phyloP scores from a whole-genome alignment of 768 basidiomycete species.

The Gymnopilus junonius region DNA sequence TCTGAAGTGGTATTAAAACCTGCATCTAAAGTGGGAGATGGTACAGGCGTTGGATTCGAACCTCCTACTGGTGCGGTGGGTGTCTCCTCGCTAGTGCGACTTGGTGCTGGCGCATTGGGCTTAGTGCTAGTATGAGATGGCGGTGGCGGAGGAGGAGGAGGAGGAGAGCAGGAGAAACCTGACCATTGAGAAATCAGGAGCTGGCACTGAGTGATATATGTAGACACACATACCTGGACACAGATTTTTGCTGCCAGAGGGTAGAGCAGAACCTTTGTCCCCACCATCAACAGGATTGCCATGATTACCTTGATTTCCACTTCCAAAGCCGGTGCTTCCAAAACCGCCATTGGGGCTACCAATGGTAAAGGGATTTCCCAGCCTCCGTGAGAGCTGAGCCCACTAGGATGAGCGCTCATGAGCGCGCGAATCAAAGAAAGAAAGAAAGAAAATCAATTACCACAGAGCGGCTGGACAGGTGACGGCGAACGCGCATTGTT shows the following conservation, averaged over 20 bases:
- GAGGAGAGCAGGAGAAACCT: not conserved
- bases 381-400: slow-evolving; percentile 9
- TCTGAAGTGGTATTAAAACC: not conserved
- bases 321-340: slow-evolving; percentile 3
- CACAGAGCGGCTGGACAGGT: not conserved
- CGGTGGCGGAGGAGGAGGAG: not conserved
- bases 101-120: not conserved
- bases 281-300: not conserved
- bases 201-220: not conserved
- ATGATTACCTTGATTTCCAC: not conserved
- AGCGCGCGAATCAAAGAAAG: not conserved
- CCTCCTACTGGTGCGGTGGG: not conserved
- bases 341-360: slow-evolving; percentile 4
- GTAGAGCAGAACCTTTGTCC: not conserved
- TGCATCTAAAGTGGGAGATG: not conserved
- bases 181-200: not conserved
- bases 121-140: not conserved
- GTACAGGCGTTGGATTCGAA: not conserved
- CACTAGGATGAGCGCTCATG: not conserved
- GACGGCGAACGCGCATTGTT: not conserved
- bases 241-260: not conserved
- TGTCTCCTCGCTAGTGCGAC: not conserved
- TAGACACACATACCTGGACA: not conserved
- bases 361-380: slow-evolving; percentile 8
- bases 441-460: not conserved